Evolutionary conservation across 1,284 basidiomycete species (phyloP).

Genomic region (Inonotus obliquus): DNA sequence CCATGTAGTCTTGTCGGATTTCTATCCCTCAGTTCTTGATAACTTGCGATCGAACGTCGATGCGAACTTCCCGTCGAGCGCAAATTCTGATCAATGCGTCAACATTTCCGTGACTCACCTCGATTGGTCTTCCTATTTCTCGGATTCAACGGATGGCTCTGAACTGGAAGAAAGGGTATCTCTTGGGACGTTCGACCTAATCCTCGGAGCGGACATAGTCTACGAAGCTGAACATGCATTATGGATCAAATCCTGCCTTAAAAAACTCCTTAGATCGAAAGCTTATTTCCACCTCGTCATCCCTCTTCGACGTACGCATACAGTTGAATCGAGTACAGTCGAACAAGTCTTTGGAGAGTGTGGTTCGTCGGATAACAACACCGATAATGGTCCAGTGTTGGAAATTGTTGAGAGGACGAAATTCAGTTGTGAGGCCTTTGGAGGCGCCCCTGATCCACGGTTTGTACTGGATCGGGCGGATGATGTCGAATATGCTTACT

Average conservation of each 20-base stretch:
- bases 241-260: constrained; percentile 62
- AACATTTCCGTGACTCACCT: constrained; percentile 36
- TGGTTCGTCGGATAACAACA: background rate
- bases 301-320: constrained; percentile 65
- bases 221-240: constrained; percentile 66
- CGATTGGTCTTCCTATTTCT: constrained; percentile 65
- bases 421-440: constrained; percentile 47
- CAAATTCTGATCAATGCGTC: constrained; percentile 5
- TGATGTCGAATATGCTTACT: constrained; percentile 60
- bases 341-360: constrained; percentile 39
- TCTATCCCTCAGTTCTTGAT: constrained; percentile 66
- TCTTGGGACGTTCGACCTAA: constrained; percentile 53
- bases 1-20: constrained; percentile 73
- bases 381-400: constrained; percentile 26
- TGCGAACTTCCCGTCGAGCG: constrained; percentile 47
- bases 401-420: constrained; percentile 46
- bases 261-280: constrained; percentile 38
- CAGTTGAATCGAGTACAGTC: constrained; percentile 51
- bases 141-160: constrained; percentile 1
- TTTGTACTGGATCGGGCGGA: constrained; percentile 31
- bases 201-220: constrained; percentile 73
- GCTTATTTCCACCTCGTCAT: constrained; percentile 67
- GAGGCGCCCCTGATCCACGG: background rate
- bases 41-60: constrained; percentile 70
- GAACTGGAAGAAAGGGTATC: constrained; percentile 26